These are phyloP conservation scores for Isoetes taiwanensis DNA, from an alignment of 75 land plant species.

Conservation along the genomic window DNA sequence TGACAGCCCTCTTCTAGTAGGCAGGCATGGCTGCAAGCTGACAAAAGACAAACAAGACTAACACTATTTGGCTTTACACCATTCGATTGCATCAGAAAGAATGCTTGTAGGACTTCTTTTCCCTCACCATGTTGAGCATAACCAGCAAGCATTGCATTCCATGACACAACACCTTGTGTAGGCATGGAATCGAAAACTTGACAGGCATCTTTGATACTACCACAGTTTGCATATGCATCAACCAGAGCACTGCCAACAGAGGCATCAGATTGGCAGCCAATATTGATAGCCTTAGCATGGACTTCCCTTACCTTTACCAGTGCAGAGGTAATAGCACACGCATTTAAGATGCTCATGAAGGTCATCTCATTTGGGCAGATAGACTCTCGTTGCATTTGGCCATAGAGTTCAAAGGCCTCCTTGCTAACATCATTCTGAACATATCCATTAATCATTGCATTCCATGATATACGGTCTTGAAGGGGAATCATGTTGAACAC, in stretches of 20 bases:
- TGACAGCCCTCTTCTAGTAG: conserved; percentile 5
- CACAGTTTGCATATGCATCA: conserved; percentile 11
- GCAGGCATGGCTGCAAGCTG: conserved; percentile 9
- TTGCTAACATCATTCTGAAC: conserved; percentile 3
- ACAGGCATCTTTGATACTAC: not conserved
- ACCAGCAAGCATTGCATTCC: conserved; percentile 11
- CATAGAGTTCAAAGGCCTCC: not conserved
- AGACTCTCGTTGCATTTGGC: conserved; percentile 7
- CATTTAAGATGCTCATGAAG: too few species aligned
- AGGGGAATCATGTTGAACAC: too few species aligned
- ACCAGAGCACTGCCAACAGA: conserved; percentile 8
- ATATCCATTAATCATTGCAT: not conserved
- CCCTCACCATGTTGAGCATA: conserved; percentile 5
- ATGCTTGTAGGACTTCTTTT: not conserved
- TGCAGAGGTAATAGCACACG: too few species aligned
- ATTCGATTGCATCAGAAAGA: not conserved
- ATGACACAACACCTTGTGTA: conserved; percentile 2
- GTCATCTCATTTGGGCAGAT: too few species aligned
- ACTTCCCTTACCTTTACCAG: too few species aligned
- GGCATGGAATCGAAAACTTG: conserved; percentile 12
- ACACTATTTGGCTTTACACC: not conserved
- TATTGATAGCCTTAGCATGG: too few species aligned
- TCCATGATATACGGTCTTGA: too few species aligned
- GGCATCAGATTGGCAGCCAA: not conserved
- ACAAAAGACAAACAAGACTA: conserved; percentile 3